Base-by-base conservation (phyloP, 116 monocot genomes). In the Posidonia oceanica region DNA sequence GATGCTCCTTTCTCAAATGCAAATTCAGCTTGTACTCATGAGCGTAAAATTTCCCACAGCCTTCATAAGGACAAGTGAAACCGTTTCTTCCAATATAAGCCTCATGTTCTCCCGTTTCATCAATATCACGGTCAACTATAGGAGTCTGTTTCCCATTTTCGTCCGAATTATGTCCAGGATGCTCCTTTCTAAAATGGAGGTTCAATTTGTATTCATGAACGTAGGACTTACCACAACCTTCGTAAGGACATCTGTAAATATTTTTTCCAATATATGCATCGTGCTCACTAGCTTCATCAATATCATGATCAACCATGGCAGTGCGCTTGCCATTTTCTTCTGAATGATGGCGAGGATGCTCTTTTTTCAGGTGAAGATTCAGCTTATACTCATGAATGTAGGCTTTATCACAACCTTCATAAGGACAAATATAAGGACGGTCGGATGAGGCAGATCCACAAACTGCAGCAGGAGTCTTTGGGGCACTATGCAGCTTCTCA, bases 311-410 rank as follows among this genome's bases (percentile, higher is more conserved):
- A 59, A 11, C 29, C 3, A 56, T 14, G 39, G 61, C 69, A 22
- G 72, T 37, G 20, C 29, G 66, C 48, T 73, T 87, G 62, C 72
- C 72, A 55, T 76, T 73, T 48, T 88, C 89, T 58, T 88, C 79
- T 8, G 69, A 69, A 40, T 71, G 80, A 58, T 87, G 78, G 17
- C 68, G 72, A 63, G 86, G 96, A 70, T 96, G 91, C 54, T 87
- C 81, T 53, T 61, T 83, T 69, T 75, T 86, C 18, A 91, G 58
- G 71, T 96, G 96, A 10, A 89, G 84, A 36, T 87, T 91, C 60
- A 96, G 65, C 73, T 96, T 96, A 64, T 91, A 96, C 81, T 89
- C 81, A 37, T 96, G 86, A 60, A 85, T 88, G 66, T 96, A 96
- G 0, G 80, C 79, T 74, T 91, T 96, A 13, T 74, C 85, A 66